Evolutionary conservation across 345 rosid genomes (phyloP).

Genomic region (Psidium guajava): DNA sequence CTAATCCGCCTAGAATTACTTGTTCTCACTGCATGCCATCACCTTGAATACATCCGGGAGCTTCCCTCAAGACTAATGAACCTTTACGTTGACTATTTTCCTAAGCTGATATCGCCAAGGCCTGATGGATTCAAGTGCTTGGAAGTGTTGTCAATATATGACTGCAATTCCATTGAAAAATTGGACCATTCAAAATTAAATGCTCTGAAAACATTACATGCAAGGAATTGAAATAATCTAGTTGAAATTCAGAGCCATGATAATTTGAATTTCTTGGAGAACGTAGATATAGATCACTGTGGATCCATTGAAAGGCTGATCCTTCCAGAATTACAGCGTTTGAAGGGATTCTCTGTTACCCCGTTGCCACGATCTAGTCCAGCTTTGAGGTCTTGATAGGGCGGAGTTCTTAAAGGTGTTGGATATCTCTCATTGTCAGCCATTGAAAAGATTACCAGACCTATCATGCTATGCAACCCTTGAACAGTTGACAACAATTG

Average conservation of each 20-base stretch:
- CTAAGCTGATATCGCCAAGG: neutral
- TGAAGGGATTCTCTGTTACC: neutral
- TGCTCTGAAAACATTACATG: neutral
- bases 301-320: neutral
- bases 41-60: neutral
- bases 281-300: rapidly evolving
- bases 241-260: neutral
- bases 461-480: neutral
- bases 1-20: neutral
- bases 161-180: neutral
- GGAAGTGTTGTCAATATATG: neutral
- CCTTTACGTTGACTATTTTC: too few relatives aligned
- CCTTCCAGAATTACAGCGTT: neutral
- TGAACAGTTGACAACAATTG: neutral
- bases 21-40: rapidly evolving
- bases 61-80: neutral
- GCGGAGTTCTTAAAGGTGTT: neutral
- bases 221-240: rapidly evolving
- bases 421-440: too few relatives aligned
- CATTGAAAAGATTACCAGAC: neutral
- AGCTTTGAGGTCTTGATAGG: neutral
- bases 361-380: rapidly evolving
- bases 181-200: neutral
- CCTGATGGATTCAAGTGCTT: neutral
- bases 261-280: neutral